Conservation (phyloP, 2,329 filamentous ascomycete genomes). For the Sordariomycetes sp. region DNA sequence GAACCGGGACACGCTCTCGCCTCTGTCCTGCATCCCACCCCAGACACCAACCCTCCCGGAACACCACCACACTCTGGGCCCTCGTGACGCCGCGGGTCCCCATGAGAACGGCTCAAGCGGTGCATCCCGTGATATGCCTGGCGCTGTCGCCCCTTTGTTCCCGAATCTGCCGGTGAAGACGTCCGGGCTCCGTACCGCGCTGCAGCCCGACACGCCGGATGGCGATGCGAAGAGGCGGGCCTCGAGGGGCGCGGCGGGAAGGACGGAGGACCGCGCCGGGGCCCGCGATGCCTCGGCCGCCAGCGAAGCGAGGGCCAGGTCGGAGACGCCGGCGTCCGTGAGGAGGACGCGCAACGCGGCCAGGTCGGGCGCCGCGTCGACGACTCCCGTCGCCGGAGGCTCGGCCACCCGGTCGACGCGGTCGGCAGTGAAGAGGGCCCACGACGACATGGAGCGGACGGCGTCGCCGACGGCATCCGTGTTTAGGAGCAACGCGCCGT, state of each 20-base stretch:
- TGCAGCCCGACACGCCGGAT: not conserved
- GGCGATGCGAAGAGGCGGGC: not conserved
- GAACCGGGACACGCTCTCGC: constrained; percentile 1
- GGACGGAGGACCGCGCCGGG: not conserved
- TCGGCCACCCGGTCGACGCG: constrained; percentile 28
- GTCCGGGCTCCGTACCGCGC: constrained; percentile 1
- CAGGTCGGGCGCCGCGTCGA: not conserved
- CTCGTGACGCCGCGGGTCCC: constrained; percentile 11
- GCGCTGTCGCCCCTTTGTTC: constrained; percentile 19
- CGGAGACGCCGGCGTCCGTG: not conserved
- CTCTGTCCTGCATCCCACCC: not conserved
- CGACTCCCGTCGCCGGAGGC: constrained; percentile 11
- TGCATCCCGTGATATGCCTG: constrained; percentile 19
- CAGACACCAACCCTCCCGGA: not conserved
- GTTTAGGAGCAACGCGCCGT: constrained; percentile 31
- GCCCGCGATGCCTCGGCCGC: not conserved
- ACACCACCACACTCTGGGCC: not conserved
- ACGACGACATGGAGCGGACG: constrained; percentile 40
- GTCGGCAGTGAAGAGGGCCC: constrained; percentile 36
- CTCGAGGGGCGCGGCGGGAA: not conserved
- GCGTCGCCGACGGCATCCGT: constrained; percentile 37
- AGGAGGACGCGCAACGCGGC: constrained; percentile 2
- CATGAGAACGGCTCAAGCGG: constrained; percentile 5
- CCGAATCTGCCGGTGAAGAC: constrained; percentile 14
- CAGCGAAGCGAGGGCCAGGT: not conserved